Percentiles rank a stretch among this genome's conserved stretches.
phyloP scores from a whole-genome alignment of 805 yeast species.

The Nakazawaea sp. region DNA sequence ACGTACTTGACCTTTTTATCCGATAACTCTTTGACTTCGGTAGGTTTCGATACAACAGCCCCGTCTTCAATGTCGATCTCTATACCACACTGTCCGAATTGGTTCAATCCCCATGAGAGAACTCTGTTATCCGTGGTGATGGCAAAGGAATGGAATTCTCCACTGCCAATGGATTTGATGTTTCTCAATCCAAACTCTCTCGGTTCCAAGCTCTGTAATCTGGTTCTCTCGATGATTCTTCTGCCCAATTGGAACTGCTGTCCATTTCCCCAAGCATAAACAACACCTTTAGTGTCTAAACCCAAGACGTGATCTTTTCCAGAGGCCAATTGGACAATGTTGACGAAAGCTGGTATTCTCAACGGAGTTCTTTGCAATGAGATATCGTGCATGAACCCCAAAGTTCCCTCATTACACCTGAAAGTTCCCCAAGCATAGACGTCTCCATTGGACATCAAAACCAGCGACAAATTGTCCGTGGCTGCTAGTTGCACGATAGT shows the following conservation, averaged over 20 bases:
- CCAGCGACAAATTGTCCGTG: conserved; percentile 86
- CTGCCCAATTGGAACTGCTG: conserved; percentile 91
- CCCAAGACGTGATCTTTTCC: conserved; percentile 93
- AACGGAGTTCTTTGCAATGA: conserved; percentile 62
- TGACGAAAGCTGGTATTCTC: conserved; percentile 51
- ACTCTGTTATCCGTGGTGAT: conserved; percentile 66
- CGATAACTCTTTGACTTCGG: conserved; percentile 57
- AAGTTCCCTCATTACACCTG: conserved; percentile 84
- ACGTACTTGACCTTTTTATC: conserved; percentile 53
- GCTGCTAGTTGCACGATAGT: conserved; percentile 80
- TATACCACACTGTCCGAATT: conserved; percentile 93
- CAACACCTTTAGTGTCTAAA: conserved; percentile 76
- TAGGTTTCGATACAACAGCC: conserved; percentile 71
- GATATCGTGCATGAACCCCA: conserved; percentile 70
- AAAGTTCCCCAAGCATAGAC: conserved; percentile 98
- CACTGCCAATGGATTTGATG: conserved; percentile 77
- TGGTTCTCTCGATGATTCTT: conserved; percentile 71
- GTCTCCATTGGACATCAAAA: conserved; percentile 71
- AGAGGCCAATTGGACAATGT: conserved; percentile 76
- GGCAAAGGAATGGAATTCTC: conserved; percentile 96
- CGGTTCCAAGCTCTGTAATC: conserved; percentile 68
- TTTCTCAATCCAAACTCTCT: conserved; percentile 78
- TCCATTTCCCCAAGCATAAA: conserved; percentile 97
- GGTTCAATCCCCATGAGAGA: conserved; percentile 92
- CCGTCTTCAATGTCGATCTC: conserved; percentile 79